phyloP scores from a whole-genome alignment of 495 filamentous ascomycete species.

The Rusavskia elegans region DNA sequence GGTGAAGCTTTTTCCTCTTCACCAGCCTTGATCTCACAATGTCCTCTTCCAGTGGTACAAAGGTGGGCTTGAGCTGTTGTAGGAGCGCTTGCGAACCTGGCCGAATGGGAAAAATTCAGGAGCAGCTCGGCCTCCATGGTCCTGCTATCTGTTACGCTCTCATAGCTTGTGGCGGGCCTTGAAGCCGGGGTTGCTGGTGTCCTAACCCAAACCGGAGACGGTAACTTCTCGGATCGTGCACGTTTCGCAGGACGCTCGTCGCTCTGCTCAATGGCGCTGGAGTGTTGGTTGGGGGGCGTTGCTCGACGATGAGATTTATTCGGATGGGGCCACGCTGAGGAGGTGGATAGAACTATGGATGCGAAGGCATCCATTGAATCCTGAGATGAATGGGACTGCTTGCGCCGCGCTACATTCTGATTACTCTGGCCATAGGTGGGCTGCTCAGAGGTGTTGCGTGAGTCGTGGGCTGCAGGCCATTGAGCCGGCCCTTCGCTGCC shows the following conservation, averaged over 20 bases:
- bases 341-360: constrained; percentile 37
- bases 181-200: constrained; percentile 9
- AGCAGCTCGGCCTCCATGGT: constrained; percentile 37
- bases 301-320: not conserved
- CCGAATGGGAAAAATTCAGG: constrained; percentile 16
- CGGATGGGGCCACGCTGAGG: constrained; percentile 15
- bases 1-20: no score
- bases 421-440: not conserved
- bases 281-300: not conserved
- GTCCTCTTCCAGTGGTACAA: not conserved
- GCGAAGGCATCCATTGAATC: constrained; percentile 36
- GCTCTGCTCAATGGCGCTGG: not conserved
- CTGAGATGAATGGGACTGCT: not conserved
- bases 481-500: constrained; percentile 12
- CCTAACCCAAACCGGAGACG: constrained; percentile 28
- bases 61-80: not conserved
- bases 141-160: constrained; percentile 26
- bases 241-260: constrained; percentile 38
- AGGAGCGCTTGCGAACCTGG: not conserved
- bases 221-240: constrained; percentile 38
- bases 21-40: not conserved
- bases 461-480: not conserved
- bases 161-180: constrained; percentile 29
- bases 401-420: not conserved
- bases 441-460: not conserved